Evolutionary conservation across 768 basidiomycete genomes (phyloP).

Genomic region (Suillus subluteus): DNA sequence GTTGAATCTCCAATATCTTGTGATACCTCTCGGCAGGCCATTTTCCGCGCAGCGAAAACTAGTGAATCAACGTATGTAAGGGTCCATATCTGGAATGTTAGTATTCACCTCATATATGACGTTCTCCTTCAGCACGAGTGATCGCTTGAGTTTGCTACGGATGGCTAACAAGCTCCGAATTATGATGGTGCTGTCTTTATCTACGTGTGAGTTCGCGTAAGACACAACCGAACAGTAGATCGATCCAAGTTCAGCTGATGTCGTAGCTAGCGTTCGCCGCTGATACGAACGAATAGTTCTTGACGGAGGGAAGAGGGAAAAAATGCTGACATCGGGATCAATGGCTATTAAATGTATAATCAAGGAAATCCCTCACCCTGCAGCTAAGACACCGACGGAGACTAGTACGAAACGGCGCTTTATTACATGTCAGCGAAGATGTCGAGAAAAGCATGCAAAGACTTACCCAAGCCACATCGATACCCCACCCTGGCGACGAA

Average conservation of each 20-base stretch:
- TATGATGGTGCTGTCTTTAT: slow-evolving; percentile 60
- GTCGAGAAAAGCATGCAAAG: background rate
- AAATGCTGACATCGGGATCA: slow-evolving; percentile 45
- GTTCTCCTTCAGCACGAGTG: slow-evolving; percentile 57
- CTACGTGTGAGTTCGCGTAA: slow-evolving; percentile 59
- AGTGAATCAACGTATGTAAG: slow-evolving; percentile 15
- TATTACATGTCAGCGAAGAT: background rate
- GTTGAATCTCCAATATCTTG: slow-evolving; percentile 64
- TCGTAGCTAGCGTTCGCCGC: slow-evolving; percentile 69
- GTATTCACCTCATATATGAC: slow-evolving; percentile 64
- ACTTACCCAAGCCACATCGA: slow-evolving; percentile 72
- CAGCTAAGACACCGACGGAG: slow-evolving; percentile 69
- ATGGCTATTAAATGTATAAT: slow-evolving; percentile 3
- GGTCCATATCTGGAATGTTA: background rate
- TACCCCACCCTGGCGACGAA: slow-evolving; percentile 60
- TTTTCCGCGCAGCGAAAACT: slow-evolving; percentile 76
- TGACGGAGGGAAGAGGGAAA: slow-evolving; percentile 74
- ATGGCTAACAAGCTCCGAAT: slow-evolving; percentile 72
- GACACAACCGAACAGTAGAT: slow-evolving; percentile 80
- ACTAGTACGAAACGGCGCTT: slow-evolving; percentile 75
- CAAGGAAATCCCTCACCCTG: slow-evolving; percentile 55
- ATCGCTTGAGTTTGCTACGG: slow-evolving; percentile 70
- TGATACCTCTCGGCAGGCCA: slow-evolving; percentile 86
- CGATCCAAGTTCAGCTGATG: slow-evolving; percentile 65
- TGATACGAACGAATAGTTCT: slow-evolving; percentile 77